phyloP scores from a whole-genome alignment of 148 eudicot genomes.

The Cornus florida region DNA sequence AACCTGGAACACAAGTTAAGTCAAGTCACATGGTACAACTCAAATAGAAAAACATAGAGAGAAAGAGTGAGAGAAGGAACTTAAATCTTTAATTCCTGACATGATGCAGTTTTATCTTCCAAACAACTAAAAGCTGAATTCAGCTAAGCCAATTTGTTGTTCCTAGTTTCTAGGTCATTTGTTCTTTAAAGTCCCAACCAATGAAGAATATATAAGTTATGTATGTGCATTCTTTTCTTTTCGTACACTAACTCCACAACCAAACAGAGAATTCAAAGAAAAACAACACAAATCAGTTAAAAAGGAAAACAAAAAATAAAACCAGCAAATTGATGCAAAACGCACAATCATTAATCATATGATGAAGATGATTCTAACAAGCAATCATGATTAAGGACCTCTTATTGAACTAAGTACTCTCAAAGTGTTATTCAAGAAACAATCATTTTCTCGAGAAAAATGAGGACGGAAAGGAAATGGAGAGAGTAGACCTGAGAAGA shows the following conservation, averaged over 20 bases:
- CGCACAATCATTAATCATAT: no score
- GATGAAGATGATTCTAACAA: no score
- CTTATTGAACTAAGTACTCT: neutral
- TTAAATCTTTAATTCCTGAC: neutral
- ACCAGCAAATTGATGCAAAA: neutral
- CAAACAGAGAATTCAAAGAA: no score
- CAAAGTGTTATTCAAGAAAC: neutral
- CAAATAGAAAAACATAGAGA: neutral
- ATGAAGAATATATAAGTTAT: neutral
- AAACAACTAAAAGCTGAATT: neutral
- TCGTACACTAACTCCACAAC: neutral
- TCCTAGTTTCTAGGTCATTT: no score
- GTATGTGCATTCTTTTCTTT: no score
- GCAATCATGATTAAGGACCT: no score
- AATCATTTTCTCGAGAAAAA: slow-evolving; percentile 1
- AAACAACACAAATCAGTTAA: neutral
- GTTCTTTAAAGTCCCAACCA: neutral
- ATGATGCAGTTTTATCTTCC: neutral
- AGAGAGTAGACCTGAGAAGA: slow-evolving; percentile 51
- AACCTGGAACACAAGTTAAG: neutral
- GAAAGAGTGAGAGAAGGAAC: neutral
- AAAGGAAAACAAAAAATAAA: no score
- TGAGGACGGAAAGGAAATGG: neutral
- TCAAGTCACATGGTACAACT: neutral
- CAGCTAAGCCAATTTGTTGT: neutral